These are phyloP conservation scores for Tylopilus sp. DNA, from an alignment of 768 basidiomycete species.

Conservation along the genomic window DNA sequence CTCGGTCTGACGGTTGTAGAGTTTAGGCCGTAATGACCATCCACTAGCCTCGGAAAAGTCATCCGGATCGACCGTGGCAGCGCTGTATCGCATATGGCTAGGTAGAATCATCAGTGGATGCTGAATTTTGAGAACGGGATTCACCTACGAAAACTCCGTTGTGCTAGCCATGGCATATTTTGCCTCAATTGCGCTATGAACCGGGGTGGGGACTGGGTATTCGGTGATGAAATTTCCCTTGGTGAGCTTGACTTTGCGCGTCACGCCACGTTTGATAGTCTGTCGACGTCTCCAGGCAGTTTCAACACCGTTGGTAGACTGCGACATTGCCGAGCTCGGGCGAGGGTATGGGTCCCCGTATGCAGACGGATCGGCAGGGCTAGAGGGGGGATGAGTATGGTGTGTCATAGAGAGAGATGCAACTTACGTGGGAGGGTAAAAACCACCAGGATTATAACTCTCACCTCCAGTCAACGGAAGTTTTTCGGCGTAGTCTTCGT, in stretches of 20 bases:
- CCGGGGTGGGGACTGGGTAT: conserved; percentile 82
- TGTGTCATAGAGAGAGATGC: not conserved
- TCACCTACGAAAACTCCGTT: conserved; percentile 86
- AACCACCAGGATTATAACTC: conserved; percentile 50
- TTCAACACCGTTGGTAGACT: conserved; percentile 54
- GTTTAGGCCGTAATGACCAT: conserved; percentile 79
- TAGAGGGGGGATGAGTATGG: conserved; percentile 26
- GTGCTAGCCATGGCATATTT: conserved; percentile 71
- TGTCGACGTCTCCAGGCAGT: conserved; percentile 74
- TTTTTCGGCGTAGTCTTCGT: conserved; percentile 76
- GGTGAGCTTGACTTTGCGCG: conserved; percentile 92
- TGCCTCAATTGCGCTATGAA: conserved; percentile 76
- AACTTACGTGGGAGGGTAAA: conserved; percentile 74
- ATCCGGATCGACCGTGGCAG: conserved; percentile 89
- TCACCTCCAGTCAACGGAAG: conserved; percentile 65
- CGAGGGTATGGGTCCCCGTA: conserved; percentile 68
- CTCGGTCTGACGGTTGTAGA: conserved; percentile 89
- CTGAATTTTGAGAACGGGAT: not conserved
- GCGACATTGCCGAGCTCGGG: conserved; percentile 50
- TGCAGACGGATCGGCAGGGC: conserved; percentile 50
- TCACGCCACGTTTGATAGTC: conserved; percentile 89
- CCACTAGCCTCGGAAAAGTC: conserved; percentile 79
- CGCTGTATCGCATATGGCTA: conserved; percentile 90
- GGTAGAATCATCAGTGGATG: not conserved
- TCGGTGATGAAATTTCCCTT: conserved; percentile 92